phyloP scores from a whole-genome alignment of 805 yeast species.

The Torulaspora microellipsoides region DNA sequence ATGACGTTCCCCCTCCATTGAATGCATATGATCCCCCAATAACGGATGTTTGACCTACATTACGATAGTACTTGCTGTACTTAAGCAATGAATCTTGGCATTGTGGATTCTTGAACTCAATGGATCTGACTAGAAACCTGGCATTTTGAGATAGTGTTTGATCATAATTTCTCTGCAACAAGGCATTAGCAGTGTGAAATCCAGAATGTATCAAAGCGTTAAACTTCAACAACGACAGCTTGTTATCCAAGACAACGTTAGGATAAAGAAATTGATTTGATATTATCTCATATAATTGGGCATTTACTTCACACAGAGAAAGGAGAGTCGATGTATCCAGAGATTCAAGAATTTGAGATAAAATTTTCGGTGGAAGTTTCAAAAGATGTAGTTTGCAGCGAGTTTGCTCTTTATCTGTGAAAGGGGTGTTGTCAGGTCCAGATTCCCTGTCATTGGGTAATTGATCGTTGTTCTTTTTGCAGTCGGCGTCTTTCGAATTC shows the following conservation, averaged over 20 bases:
- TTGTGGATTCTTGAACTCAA: constrained; percentile 31
- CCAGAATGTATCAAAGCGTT: constrained; percentile 32
- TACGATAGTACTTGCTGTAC: constrained; percentile 28
- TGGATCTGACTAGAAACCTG: constrained; percentile 26
- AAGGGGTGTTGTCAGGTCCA: neutral
- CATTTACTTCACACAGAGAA: constrained; percentile 24
- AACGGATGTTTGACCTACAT: constrained; percentile 12
- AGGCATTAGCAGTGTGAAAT: constrained; percentile 21
- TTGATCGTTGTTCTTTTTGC: neutral
- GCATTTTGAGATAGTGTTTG: constrained; percentile 17
- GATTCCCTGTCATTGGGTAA: neutral
- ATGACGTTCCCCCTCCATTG: constrained; percentile 1
- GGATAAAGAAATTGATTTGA: constrained; percentile 27
- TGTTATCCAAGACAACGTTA: constrained; percentile 23
- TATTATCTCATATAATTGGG: constrained; percentile 23
- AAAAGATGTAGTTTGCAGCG: constrained; percentile 12
- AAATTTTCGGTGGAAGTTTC: constrained; percentile 23
- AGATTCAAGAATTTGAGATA: constrained; percentile 23
- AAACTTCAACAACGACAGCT: constrained; percentile 28
- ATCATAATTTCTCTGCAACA: constrained; percentile 3
- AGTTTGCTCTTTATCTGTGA: neutral
- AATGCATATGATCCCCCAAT: constrained; percentile 29
- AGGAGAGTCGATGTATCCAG: constrained; percentile 23
- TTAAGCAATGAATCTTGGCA: constrained; percentile 34
- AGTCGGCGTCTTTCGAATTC: constrained; percentile 19